Base-by-base conservation (phyloP, 106 monocot genomes). In the Alisma plantagoaquatica region DNA sequence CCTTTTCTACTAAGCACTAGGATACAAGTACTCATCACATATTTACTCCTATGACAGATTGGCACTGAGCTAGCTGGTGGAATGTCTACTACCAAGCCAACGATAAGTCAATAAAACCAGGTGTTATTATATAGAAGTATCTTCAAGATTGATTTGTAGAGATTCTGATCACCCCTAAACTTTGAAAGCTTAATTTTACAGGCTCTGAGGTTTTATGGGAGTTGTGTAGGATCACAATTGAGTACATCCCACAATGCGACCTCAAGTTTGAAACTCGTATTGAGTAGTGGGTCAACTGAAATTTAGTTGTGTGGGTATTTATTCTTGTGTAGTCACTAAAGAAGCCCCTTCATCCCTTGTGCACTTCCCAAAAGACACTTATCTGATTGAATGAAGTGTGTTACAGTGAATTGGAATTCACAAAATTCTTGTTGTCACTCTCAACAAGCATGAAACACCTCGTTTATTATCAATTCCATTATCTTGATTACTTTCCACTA, bases 171-270 rank as follows among this genome's bases (percentile, higher is more conserved):
- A 23, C 25, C 4, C 10, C 6, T 51, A 25, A 8, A 8, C 2
- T 9, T 20, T 19, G 9, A 10, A 3, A 26, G 11, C 10, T 51
- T 47, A 29, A 47, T 22, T 24, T 17, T 33, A 17, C 55, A 83
- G 83, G 77, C 71, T 8, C n/a, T 83, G 45, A 73, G 82, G 46
- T 65, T 77, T 49, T 82, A 70, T 51, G 50, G 50, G 12, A 62
- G 62, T 33, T 31, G 21, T 11, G 49, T 10, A 50, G 62, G 1
- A 49, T 62, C 2, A 62, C 49, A 11, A 83, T 83, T 25, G 59
- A 64, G 67, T 77, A 82, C 66, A 73, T 73, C 29, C 77, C 82
- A 0, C 50, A 74, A 41, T 64, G 46, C 33, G 77, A 82, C 41
- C 65, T 82, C 20, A 82, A 77, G 46, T 77, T 82, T 29, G 73